Base-by-base conservation (phyloP, 352 stramenopile species). In the Ophiocytium majus region DNA sequence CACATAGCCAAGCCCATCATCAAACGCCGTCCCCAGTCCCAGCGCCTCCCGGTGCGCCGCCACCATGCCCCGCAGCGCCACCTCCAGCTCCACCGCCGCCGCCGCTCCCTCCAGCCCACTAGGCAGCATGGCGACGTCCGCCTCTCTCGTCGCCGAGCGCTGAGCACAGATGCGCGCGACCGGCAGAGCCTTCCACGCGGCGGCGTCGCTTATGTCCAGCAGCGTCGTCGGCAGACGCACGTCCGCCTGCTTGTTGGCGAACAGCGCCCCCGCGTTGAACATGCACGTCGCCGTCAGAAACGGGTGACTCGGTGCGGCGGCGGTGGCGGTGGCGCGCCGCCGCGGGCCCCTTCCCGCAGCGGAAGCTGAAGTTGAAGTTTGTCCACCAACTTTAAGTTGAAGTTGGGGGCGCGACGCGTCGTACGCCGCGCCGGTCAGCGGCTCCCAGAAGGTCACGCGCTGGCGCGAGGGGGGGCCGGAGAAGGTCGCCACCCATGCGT, bases 231-330 rank as follows among this genome's bases (percentile, higher is more conserved):
- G 36, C 78, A 86, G 63, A 23, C 79, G n/a, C 34, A 83, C 63
- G 34, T 86, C 83, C 43, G 76, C 50, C 83, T 86, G 78, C 17
- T 86, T 86, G 78, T 86, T 86, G 34, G 83, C 83, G 31, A 80
- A 86, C 57, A 86, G 83, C 43, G 82, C 75, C 14, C 63, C 50
- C 57, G 82, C 50, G 37, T 63, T 86, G 36, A 86, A 86, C 78
- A 86, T 83, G 83, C 83, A 86, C 34, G 76, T 79, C 19, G 83
- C 34, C 28, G 63, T 78, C 76, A 50, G 63, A 34, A 86, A 82
- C 76, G 82, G 83, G 23, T 81, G 78, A 28, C 63, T 43, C 43
- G 36, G 79, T 17, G 74, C 81, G 14, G 80, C 49, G 50, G 79
- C 43, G 17, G 32, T 31, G 32, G 34, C 75, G 10, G n/a, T 81